Conservation (phyloP, 371 early-diverging fungal genomes). For the Syncephalastrum monosporum region DNA sequence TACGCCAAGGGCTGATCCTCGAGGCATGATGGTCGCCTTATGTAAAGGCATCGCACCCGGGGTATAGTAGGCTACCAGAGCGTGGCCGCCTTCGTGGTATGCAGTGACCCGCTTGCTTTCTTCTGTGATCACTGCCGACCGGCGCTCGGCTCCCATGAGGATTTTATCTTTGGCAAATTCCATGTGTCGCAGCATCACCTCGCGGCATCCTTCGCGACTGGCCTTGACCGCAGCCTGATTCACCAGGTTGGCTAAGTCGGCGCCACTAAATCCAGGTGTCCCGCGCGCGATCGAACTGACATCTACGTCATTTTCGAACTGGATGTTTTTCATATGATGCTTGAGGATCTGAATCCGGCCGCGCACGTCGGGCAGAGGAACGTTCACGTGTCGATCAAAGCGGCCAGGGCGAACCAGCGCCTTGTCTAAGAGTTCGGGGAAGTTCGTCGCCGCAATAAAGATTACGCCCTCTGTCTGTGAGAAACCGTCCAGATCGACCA, state of each 20-base stretch:
- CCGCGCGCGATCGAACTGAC: slow-evolving; percentile 82
- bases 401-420: slow-evolving; percentile 96
- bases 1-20: slow-evolving; percentile 86
- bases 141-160: slow-evolving; percentile 92
- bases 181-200: slow-evolving; percentile 72
- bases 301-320: slow-evolving; percentile 62
- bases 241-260: slow-evolving; percentile 93
- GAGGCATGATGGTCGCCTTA: slow-evolving; percentile 96
- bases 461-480: slow-evolving; percentile 89
- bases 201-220: slow-evolving; percentile 62
- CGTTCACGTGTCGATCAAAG: slow-evolving; percentile 91
- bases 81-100: slow-evolving; percentile 97
- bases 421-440: slow-evolving; percentile 94
- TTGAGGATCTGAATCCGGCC: slow-evolving; percentile 88
- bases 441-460: slow-evolving; percentile 97
- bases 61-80: slow-evolving; percentile 89
- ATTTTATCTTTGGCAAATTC: slow-evolving; percentile 96
- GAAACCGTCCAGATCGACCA: slow-evolving; percentile 95
- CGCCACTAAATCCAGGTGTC: slow-evolving; percentile 95
- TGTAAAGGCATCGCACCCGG: slow-evolving; percentile 90
- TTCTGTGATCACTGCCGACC: slow-evolving; percentile 83
- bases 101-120: slow-evolving; percentile 84
- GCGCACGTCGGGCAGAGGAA: slow-evolving; percentile 91
- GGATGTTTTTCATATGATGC: slow-evolving; percentile 78
- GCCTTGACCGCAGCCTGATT: slow-evolving; percentile 95